Conservation (phyloP, 139 green algal genomes). For the Chlamydomonas eustigma region DNA sequence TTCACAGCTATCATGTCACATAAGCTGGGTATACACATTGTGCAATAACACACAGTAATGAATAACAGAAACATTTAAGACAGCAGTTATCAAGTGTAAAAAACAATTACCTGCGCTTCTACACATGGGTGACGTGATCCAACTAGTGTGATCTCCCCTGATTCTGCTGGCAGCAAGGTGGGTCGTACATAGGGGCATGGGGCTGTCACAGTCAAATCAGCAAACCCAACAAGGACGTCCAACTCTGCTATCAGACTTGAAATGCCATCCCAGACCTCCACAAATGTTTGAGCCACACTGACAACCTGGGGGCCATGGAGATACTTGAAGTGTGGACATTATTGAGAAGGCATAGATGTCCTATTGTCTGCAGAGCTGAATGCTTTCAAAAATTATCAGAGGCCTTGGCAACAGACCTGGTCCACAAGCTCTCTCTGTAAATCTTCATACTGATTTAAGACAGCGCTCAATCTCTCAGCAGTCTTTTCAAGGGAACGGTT, state of each 20-base stretch:
- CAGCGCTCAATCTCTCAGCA: conserved; percentile 58
- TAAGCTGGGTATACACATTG: too few relatives aligned
- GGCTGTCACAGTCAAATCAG: conserved; percentile 75
- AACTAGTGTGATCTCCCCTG: conserved; percentile 49
- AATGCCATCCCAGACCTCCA: conserved; percentile 84
- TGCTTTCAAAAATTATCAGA: too few relatives aligned
- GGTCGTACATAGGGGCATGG: conserved; percentile 76
- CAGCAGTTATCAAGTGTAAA: too few relatives aligned
- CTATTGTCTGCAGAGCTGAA: too few relatives aligned
- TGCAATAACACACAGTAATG: too few relatives aligned
- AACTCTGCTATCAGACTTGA: conserved; percentile 75
- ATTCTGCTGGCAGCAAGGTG: conserved; percentile 31
- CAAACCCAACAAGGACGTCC: conserved; percentile 88
- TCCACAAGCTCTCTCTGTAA: conserved; percentile 76
- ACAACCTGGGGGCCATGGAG: conserved; percentile 87
- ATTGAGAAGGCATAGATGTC: too few relatives aligned
- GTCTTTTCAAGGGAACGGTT: conserved; percentile 62
- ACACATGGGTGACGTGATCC: conserved; percentile 86
- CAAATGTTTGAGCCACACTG: conserved; percentile 81
- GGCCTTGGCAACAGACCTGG: too few relatives aligned
- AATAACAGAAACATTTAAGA: too few relatives aligned
- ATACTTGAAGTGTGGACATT: too few relatives aligned
- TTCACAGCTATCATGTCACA: too few relatives aligned
- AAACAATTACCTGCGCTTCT: conserved; percentile 85
- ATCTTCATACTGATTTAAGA: conserved; percentile 64